phyloP scores from a whole-genome alignment of 129 eudicot species.

The Centrapalus pauciflorus region DNA sequence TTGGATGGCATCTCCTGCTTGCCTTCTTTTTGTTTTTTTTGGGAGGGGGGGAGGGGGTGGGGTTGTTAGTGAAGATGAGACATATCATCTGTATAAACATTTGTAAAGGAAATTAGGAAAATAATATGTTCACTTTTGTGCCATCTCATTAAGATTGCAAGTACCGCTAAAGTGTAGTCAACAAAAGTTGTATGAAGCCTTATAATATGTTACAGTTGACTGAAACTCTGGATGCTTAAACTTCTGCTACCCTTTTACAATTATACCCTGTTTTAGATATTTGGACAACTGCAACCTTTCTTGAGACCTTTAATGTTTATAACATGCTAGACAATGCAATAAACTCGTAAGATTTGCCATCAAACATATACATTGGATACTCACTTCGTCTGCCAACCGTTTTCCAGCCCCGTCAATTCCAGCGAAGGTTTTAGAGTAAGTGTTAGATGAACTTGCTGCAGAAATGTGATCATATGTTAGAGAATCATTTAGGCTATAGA shows the following conservation, averaged over 20 bases:
- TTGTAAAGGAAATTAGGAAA: too few species aligned
- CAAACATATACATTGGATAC: constrained; percentile 23
- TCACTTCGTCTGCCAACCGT: constrained; percentile 95
- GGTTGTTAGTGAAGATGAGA: too few species aligned
- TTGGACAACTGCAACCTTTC: background rate
- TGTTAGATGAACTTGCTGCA: constrained; percentile 92
- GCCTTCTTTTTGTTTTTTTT: background rate
- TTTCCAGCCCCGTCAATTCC: constrained; percentile 96
- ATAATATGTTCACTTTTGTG: too few species aligned
- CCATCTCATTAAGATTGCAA: too few species aligned
- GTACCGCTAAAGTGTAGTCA: too few species aligned
- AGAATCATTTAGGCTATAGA: background rate
- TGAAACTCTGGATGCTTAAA: background rate
- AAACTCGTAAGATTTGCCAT: background rate
- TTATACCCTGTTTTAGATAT: background rate
- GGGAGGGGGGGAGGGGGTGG: too few species aligned
- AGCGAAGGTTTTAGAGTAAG: constrained; percentile 74
- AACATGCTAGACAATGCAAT: constrained; percentile 4
- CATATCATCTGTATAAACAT: too few species aligned
- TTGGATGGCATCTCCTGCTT: too few species aligned
- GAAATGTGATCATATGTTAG: constrained; percentile 9
- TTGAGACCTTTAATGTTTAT: background rate
- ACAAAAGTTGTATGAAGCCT: too few species aligned
- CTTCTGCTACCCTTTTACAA: too few species aligned
- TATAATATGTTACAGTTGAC: background rate